Evolutionary conservation across 1,284 basidiomycete species (phyloP), one percentile per base, ranked within the genome.

Genomic region (Golubevia sp.): DNA sequence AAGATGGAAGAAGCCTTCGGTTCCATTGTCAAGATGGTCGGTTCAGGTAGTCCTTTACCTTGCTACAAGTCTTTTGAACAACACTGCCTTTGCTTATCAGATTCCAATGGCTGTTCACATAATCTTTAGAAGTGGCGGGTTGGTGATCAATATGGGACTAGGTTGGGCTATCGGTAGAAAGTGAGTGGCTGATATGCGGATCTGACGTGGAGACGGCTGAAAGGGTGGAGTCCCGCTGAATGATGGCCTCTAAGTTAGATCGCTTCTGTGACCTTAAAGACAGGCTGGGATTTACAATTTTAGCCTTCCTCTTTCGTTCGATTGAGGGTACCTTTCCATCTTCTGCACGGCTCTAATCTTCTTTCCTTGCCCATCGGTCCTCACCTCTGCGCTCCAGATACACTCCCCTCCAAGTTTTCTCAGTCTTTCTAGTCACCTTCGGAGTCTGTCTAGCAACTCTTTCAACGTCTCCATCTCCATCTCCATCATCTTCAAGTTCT

Each of bases 81-180:
- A 97, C 84, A 89, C 88, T 24, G 94, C 93, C 0, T 97, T 97
- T 80, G 91, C 89, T 2, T 94, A 67, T 58, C 84, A 88, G 63
- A 91, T 97, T 62, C 94, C 94, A 15, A 92, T 97, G 89, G 86
- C 92, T 0, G 91, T 97, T 0, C 94, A 97, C 83, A 97, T 97
- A 82, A 92, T 97, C 63, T 97, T 97, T 79, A 87, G 94, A 44
- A 93, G 92, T 72, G 94, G 92, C 1, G 94, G 94, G n/a, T 84
- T 93, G 75, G 87, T 91, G n/a, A 85, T 92, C 54, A 92, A 90
- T 74, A 89, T 94, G 88, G 50, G 91, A 7, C 85, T 93, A 62
- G 92, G 92, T 0, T 90, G 88, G 86, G 56, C 89, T 1, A 68
- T 92, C 15, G 86, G 86, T 1, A 86, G 87, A 2, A 90, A 88